Base-by-base conservation (phyloP, 805 yeast genomes). In the Candida hungchunana region DNA sequence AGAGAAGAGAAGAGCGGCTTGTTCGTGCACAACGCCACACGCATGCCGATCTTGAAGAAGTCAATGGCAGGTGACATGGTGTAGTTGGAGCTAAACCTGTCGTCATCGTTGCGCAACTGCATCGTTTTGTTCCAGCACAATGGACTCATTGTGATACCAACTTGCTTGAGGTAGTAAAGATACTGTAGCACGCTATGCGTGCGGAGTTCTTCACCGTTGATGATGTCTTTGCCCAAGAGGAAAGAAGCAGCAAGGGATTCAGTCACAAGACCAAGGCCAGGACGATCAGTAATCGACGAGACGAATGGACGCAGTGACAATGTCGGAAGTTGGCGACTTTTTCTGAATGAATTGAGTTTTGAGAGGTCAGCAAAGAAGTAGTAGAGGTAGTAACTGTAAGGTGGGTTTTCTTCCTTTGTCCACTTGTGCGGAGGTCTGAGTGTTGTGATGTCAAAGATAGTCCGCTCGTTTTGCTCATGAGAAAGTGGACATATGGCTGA, bases 361-460 rank as follows among this genome's bases (percentile, higher is more conserved):
- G 51, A 10, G 7, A 53, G 19, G 26, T 54, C 47, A 12, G 49
- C 30, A 31, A 49, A 60, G 9, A 63, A 43, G 37, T 64, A 62
- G 36, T 60, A 65, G 48, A 61, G 46, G 44, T 64, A 64, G 30
- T 64, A 63, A 12, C 65, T 53, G 21, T 63, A 53, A 1, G 69
- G 65, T 7, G 71, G 69, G 37, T 65, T 64, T 13, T 56, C 60
- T 5, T 55, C 53, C 18, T 43, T 33, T 0, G 35, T 36, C 69
- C 70, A 65, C 46, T 30, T 46, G 36, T 20, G 37, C 38, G 68
- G 68, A 42, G 37, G 50, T 8, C 28, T 15, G 2, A 51, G 27
- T 10, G 37, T 32, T 7, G 37, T 37, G 13, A 46, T 25, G 30
- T 50, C 57, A 33, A 48, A 47, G 4, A 51, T 26, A 7, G 40